These are phyloP conservation scores for Neonectria coccinea DNA, from an alignment of 2,329 filamentous ascomycete species.

Conservation along the genomic window DNA sequence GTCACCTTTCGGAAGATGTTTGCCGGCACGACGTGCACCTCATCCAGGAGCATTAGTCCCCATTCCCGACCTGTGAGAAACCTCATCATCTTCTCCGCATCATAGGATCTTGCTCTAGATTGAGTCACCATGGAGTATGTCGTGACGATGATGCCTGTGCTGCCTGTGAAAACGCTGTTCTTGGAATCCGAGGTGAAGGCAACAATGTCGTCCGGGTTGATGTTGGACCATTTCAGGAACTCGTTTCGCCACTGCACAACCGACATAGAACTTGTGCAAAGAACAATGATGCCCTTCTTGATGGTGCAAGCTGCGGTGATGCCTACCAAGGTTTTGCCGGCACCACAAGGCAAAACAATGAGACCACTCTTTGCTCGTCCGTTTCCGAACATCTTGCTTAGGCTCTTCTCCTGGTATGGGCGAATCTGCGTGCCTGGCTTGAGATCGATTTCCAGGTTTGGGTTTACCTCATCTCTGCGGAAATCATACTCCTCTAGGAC, in stretches of 20 bases:
- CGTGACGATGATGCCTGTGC: conserved; percentile 95
- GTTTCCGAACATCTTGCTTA: conserved; percentile 99
- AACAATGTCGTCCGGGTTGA: conserved; percentile 89
- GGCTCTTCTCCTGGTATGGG: conserved; percentile 94
- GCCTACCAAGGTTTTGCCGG: conserved; percentile 97
- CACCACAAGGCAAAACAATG: conserved; percentile 95
- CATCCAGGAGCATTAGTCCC: conserved; percentile 96
- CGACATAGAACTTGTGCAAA: conserved; percentile 98
- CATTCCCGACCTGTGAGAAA: conserved; percentile 91
- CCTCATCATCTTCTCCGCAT: conserved; percentile 97
- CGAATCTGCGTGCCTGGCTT: conserved; percentile 91
- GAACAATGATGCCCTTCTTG: conserved; percentile 94
- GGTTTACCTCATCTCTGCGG: conserved; percentile 87
- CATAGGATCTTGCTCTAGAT: conserved; percentile 86
- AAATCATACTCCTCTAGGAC: conserved; percentile 98
- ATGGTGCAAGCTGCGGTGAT: conserved; percentile 98
- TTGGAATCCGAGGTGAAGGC: conserved; percentile 97
- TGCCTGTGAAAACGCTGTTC: conserved; percentile 79
- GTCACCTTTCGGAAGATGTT: conserved; percentile 97
- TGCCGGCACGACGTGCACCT: conserved; percentile 97
- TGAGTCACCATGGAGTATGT: conserved; percentile 99
- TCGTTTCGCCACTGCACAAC: conserved; percentile 97
- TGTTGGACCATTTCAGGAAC: conserved; percentile 98
- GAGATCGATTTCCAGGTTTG: conserved; percentile 93
- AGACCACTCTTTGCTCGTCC: conserved; percentile 97